phyloP scores from a whole-genome alignment of 768 basidiomycete genomes.

The Suillus americanus region DNA sequence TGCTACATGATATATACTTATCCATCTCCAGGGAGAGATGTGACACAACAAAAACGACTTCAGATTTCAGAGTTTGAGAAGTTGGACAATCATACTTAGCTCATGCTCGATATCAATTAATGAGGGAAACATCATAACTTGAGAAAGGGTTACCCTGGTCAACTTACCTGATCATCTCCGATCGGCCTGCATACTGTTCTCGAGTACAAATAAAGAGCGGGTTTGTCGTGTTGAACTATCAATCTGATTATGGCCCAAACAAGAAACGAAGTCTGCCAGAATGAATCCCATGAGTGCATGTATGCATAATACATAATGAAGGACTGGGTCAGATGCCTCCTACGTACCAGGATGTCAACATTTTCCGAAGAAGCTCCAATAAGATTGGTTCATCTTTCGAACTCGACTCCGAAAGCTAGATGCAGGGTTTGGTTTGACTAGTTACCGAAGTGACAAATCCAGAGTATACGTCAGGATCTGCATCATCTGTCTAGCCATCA shows the following conservation, averaged over 20 bases:
- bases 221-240: neutral
- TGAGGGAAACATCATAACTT: neutral
- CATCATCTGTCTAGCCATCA: constrained; percentile 24
- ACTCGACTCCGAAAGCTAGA: constrained; percentile 28
- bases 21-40: neutral
- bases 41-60: neutral
- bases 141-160: neutral
- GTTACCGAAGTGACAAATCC: constrained; percentile 19
- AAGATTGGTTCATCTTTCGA: neutral
- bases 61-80: neutral
- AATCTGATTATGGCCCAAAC: neutral
- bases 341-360: neutral
- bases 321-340: neutral
- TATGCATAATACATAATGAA: neutral
- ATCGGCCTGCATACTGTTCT: neutral
- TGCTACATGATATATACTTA: neutral
- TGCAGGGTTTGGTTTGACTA: constrained; percentile 19
- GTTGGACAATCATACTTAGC: neutral
- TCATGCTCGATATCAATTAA: neutral
- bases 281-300: neutral
- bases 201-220: neutral
- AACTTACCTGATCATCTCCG: neutral
- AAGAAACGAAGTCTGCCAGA: neutral
- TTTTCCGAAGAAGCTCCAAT: neutral
- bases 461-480: constrained; percentile 29